Base-by-base conservation (phyloP, 2,329 filamentous ascomycete species). In the Tolypocladium capitatum region DNA sequence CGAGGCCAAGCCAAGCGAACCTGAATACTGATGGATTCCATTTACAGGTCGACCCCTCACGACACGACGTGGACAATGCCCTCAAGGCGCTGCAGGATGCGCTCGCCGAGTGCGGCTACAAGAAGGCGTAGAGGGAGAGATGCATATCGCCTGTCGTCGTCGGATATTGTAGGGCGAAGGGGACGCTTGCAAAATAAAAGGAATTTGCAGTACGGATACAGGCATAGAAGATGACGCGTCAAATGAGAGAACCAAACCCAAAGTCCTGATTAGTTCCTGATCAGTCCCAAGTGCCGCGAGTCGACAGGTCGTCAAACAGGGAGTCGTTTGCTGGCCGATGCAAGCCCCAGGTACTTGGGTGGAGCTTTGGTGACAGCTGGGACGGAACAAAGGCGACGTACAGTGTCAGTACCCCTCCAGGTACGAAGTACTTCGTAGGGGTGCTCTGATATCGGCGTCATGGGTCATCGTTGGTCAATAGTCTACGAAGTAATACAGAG, bases 31-130 rank as follows among this genome's bases (percentile, higher is more conserved):
- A 41, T 16, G 0, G 4, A 18, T 13, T n/a, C 24, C 38, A 28
- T 28, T 3, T 9, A 50, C 47, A 81, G 69, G 86, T 83, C 59
- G 87, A 96, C 61, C 77, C 86, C 28, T 79, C 78, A 52, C 77
- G 90, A 53, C 76, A 76, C 46, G 88, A 98, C 63, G 80, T 97
- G 57, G 86, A 94, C 53, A 85, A 84, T 59, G 92, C 91, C 1
- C 74, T 97, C 52, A 73, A 81, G 56, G 85, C 86, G 41, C 68
- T 98, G 56, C 82, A 84, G 69, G 78, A 82, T 48, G 81, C 83
- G 9, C 69, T 97, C 53, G 64, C 71, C 1, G 90, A 94, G 67
- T 83, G 80, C 48, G 87, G 88, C 46, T 80, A 80, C 54, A 69
- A 72, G 54, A 75, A 74, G 53, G 58, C 60, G 45, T 60, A 57